Conservation (phyloP, 73 alveolate genomes). For the Paramecium bursaria region DNA sequence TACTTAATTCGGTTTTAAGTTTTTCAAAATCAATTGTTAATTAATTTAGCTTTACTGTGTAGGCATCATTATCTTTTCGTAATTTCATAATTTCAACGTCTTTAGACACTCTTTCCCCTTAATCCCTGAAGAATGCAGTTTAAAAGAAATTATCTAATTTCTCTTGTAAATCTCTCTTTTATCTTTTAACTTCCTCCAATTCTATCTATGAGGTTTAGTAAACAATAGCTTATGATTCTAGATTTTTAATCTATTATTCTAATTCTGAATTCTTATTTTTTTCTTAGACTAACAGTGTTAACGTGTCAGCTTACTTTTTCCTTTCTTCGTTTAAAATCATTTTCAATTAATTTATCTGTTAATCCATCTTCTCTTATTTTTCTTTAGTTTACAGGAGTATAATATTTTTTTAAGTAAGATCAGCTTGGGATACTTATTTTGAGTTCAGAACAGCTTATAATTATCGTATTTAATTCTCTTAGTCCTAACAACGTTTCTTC, state of each 20-base stretch:
- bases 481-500: slow-evolving; percentile 4
- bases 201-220: slow-evolving; percentile 27
- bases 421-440: slow-evolving; percentile 1
- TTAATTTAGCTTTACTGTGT: slow-evolving; percentile 41
- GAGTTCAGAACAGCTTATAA: slow-evolving; percentile 46
- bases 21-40: slow-evolving; percentile 41
- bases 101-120: slow-evolving; percentile 68
- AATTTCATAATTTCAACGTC: slow-evolving; percentile 61
- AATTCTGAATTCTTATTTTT: slow-evolving; percentile 20
- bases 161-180: slow-evolving; percentile 24
- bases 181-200: slow-evolving; percentile 46
- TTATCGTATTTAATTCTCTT: slow-evolving; percentile 37
- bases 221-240: too few species aligned
- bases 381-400: slow-evolving; percentile 5
- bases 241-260: background rate
- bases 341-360: background rate
- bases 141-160: slow-evolving; percentile 45
- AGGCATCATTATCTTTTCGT: slow-evolving; percentile 62
- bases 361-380: slow-evolving; percentile 31
- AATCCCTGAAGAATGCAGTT: slow-evolving; percentile 63
- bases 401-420: slow-evolving; percentile 38
- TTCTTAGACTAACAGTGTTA: slow-evolving; percentile 11
- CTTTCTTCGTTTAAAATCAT: slow-evolving; percentile 37
- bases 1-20: slow-evolving; percentile 61
- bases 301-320: slow-evolving; percentile 18